Evolutionary conservation across 139 green algal genomes (phyloP).

Genomic region (Chlorella sp.): DNA sequence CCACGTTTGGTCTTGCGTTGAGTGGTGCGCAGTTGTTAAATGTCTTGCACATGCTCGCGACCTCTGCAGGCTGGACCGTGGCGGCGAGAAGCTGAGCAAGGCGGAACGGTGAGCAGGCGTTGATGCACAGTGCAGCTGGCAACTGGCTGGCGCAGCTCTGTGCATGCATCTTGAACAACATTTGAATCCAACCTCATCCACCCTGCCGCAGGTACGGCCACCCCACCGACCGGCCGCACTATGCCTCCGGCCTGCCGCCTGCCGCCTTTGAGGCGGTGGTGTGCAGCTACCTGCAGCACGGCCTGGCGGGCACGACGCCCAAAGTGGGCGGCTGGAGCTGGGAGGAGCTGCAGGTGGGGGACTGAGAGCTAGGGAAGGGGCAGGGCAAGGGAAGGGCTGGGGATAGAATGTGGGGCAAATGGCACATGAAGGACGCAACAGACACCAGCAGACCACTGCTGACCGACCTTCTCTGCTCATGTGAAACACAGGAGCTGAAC

Average conservation of each 20-base stretch:
- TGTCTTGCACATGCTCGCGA: not conserved
- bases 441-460: too few species aligned
- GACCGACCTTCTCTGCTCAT: too few species aligned
- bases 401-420: too few species aligned
- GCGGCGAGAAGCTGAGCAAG: conserved; percentile 53
- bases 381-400: too few species aligned
- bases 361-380: too few species aligned
- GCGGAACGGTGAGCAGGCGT: conserved; percentile 43
- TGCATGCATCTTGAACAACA: too few species aligned
- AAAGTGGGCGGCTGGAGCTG: conserved; percentile 62
- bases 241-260: conserved; percentile 45
- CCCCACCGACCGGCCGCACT: conserved; percentile 48
- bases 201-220: conserved; percentile 27
- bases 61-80: conserved; percentile 9
- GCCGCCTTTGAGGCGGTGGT: conserved; percentile 58
- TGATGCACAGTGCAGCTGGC: conserved; percentile 29
- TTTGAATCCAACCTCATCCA: not conserved
- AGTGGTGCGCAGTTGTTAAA: too few species aligned
- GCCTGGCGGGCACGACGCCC: conserved; percentile 55
- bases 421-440: too few species aligned
- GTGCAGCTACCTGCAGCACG: conserved; percentile 67
- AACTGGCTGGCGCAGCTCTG: too few species aligned
- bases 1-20: too few species aligned
- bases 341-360: conserved; percentile 53
- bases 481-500: conserved; percentile 46